A percentile compares a stretch with the other conserved stretches of the same genome.
Evolutionary conservation across 257 asterid genomes (phyloP).

Genomic region (Rauvolfia tetraphylla): DNA sequence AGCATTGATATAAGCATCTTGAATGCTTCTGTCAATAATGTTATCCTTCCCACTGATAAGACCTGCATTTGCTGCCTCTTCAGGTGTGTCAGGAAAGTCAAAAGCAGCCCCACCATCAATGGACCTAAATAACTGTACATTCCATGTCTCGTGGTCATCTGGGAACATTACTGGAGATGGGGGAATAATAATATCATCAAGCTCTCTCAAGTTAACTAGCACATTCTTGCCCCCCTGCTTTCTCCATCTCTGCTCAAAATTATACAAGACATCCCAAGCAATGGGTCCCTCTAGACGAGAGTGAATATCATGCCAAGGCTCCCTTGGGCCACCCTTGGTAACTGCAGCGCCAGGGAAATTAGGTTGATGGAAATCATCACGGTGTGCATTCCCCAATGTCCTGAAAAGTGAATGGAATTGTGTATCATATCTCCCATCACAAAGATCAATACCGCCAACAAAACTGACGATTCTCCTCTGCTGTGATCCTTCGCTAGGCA

Average conservation of each 20-base stretch:
- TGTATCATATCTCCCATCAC: slow-evolving; percentile 81
- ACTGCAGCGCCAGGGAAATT: slow-evolving; percentile 62
- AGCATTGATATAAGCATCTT: slow-evolving; percentile 81
- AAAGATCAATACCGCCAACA: slow-evolving; percentile 88
- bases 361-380: slow-evolving; percentile 85
- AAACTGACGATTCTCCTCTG: slow-evolving; percentile 67
- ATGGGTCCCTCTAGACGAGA: slow-evolving; percentile 75
- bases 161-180: slow-evolving; percentile 74
- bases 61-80: slow-evolving; percentile 70
- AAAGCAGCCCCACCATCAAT: slow-evolving; percentile 94
- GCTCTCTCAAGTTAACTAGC: slow-evolving; percentile 59
- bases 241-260: slow-evolving; percentile 90
- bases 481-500: slow-evolving; percentile 47
- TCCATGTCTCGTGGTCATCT: slow-evolving; percentile 75
- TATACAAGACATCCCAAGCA: slow-evolving; percentile 83
- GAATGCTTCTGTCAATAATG: slow-evolving; percentile 76
- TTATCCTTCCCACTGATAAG: slow-evolving; percentile 82
- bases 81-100: slow-evolving; percentile 77
- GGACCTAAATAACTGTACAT: slow-evolving; percentile 77
- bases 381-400: slow-evolving; percentile 78
- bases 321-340: slow-evolving; percentile 75
- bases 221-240: slow-evolving; percentile 78
- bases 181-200: slow-evolving; percentile 48
- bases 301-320: slow-evolving; percentile 92
- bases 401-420: slow-evolving; percentile 80